Percentiles rank a stretch among this genome's conserved stretches.
Conservation (phyloP, 768 basidiomycete species). For the Collybiopsis luxurians region DNA sequence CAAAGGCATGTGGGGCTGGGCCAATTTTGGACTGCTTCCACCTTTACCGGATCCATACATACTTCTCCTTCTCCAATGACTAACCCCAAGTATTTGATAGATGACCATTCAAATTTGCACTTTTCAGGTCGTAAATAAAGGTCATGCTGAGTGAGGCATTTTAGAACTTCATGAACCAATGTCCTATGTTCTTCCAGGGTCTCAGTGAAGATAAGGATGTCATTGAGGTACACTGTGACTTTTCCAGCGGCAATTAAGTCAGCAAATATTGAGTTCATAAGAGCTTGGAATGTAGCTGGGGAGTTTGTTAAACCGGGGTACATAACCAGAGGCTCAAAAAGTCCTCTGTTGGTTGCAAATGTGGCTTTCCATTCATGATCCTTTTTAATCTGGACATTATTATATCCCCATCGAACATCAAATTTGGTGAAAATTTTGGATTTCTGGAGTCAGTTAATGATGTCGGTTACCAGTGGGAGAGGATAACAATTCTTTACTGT, state of each 20-base stretch:
- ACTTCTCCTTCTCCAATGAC: not conserved
- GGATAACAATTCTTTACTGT: conserved; percentile 30
- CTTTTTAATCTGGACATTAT: conserved; percentile 37
- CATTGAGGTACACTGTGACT: conserved; percentile 30
- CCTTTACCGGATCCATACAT: conserved; percentile 37
- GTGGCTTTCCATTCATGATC: conserved; percentile 45
- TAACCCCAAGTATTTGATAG: conserved; percentile 19
- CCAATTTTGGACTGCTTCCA: conserved; percentile 34
- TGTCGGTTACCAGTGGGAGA: conserved; percentile 30
- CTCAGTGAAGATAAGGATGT: conserved; percentile 25
- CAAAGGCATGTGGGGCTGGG: conserved; percentile 27
- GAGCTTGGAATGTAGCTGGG: conserved; percentile 23
- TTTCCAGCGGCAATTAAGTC: conserved; percentile 20
- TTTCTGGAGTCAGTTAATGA: conserved; percentile 24
- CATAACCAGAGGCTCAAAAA: conserved; percentile 42
- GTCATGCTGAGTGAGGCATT: conserved; percentile 14
- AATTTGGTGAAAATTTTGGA: conserved; percentile 30
- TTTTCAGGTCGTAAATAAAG: conserved; percentile 25
- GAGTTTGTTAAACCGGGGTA: conserved; percentile 36
- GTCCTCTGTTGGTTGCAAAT: conserved; percentile 33
- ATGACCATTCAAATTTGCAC: conserved; percentile 13
- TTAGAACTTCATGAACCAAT: conserved; percentile 15
- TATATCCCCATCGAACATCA: conserved; percentile 37
- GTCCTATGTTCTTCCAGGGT: conserved; percentile 7
- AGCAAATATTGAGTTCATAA: conserved; percentile 32